Conservation (phyloP, 23 red algal genomes). For the Agarophyton chilense region DNA sequence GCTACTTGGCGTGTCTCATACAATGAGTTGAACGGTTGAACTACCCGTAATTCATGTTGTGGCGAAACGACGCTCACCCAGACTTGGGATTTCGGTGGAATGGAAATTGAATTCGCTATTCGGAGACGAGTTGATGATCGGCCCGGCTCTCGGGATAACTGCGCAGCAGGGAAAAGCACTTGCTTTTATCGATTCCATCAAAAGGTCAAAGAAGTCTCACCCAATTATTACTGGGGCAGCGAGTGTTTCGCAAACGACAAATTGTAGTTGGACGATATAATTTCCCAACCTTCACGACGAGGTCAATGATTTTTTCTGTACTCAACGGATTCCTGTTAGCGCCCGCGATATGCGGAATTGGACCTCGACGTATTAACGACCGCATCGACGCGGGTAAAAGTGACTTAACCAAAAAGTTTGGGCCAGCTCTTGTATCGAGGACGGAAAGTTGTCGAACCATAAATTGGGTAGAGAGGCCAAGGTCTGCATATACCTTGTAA, state of each 20-base stretch:
- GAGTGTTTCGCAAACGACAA: too few species aligned
- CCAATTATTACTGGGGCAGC: too few species aligned
- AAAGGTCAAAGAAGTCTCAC: too few species aligned
- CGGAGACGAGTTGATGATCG: background rate
- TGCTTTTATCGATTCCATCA: too few species aligned
- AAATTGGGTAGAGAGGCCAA: background rate
- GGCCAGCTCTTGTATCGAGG: constrained; percentile 9
- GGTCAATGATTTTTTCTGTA: background rate
- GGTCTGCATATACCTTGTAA: background rate
- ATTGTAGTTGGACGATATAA: too few species aligned
- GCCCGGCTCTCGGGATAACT: too few species aligned
- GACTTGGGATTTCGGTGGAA: background rate
- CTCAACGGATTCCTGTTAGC: background rate
- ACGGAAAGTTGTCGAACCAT: background rate
- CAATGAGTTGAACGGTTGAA: constrained; percentile 10
- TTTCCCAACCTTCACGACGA: background rate
- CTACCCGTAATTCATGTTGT: background rate
- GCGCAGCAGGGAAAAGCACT: too few species aligned
- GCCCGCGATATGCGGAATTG: background rate
- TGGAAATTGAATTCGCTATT: background rate
- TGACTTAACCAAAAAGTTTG: constrained; percentile 11
- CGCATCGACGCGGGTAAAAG: background rate
- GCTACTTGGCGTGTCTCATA: constrained; percentile 5
- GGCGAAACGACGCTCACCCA: background rate
- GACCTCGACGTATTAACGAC: background rate